Conservation (phyloP, 2,329 filamentous ascomycete species). For the Pseudogymnoascus sp. region DNA sequence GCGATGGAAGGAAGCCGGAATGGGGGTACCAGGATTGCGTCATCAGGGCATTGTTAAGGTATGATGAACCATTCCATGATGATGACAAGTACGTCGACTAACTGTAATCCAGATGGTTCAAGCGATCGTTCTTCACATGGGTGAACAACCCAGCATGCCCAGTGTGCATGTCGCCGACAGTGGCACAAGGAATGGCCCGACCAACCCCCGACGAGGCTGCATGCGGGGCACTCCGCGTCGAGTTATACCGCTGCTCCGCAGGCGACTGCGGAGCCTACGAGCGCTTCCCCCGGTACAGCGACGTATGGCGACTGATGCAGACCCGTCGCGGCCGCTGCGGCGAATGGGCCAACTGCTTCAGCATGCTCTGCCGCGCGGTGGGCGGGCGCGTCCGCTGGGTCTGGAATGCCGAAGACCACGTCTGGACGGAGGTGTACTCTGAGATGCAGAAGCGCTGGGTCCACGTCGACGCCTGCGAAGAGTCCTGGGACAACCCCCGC, state of each 20-base stretch:
- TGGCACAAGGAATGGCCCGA: slow-evolving; percentile 73
- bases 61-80: slow-evolving; percentile 22
- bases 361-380: slow-evolving; percentile 91
- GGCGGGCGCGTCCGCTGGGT: slow-evolving; percentile 91
- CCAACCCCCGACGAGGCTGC: slow-evolving; percentile 85
- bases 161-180: slow-evolving; percentile 72
- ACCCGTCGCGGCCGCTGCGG: slow-evolving; percentile 79
- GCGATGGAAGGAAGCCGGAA: slow-evolving; percentile 68
- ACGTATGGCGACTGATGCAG: slow-evolving; percentile 87
- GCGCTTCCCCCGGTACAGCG: slow-evolving; percentile 87
- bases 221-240: slow-evolving; percentile 77
- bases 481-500: slow-evolving; percentile 87
- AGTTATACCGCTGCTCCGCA: slow-evolving; percentile 81
- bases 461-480: slow-evolving; percentile 93
- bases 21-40: slow-evolving; percentile 99
- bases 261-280: slow-evolving; percentile 69
- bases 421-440: slow-evolving; percentile 97
- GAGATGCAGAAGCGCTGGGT: slow-evolving; percentile 90
- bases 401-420: slow-evolving; percentile 95
- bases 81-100: slow-evolving; percentile 14
- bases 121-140: slow-evolving; percentile 89
- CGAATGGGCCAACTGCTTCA: slow-evolving; percentile 98
- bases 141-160: slow-evolving; percentile 91
- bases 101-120: slow-evolving; percentile 68
- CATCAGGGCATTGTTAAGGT: slow-evolving; percentile 78